These are phyloP conservation scores for Brassica hybrid DNA, from an alignment of 441 rosid genomes.

Conservation along the genomic window DNA sequence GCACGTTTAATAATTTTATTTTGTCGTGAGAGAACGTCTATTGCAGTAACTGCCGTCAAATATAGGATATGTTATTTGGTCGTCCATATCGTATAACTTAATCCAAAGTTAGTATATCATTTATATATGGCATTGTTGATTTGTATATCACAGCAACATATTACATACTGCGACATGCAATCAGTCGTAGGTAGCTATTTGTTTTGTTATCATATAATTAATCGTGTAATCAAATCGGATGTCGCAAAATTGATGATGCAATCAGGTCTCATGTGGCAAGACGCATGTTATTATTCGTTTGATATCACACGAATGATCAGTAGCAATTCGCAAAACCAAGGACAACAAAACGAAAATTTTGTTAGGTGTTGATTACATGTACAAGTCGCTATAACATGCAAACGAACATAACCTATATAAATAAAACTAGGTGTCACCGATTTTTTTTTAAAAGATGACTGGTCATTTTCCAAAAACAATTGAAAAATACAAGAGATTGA, in stretches of 20 bases:
- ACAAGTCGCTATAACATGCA: background rate
- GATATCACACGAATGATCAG: too few relatives aligned
- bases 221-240: too few relatives aligned
- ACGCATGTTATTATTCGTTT: too few relatives aligned
- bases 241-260: too few relatives aligned
- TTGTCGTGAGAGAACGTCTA: background rate
- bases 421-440: background rate
- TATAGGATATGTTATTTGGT: background rate
- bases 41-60: background rate
- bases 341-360: too few relatives aligned
- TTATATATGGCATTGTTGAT: background rate
- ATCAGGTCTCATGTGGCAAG: too few relatives aligned
- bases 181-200: too few relatives aligned
- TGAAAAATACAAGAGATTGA: background rate
- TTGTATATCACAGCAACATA: too few relatives aligned
- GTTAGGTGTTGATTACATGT: background rate
- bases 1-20: background rate
- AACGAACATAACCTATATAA: background rate
- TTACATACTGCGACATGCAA: too few relatives aligned
- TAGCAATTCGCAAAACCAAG: too few relatives aligned
- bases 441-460: background rate
- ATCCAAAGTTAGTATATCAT: background rate
- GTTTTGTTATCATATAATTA: too few relatives aligned
- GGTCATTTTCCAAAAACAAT: background rate
- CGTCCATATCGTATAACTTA: background rate